Evolutionary conservation across 2,329 filamentous ascomycete species (phyloP), one percentile per base, ranked within the genome.

Genomic region (Zymoseptoria passerinii): DNA sequence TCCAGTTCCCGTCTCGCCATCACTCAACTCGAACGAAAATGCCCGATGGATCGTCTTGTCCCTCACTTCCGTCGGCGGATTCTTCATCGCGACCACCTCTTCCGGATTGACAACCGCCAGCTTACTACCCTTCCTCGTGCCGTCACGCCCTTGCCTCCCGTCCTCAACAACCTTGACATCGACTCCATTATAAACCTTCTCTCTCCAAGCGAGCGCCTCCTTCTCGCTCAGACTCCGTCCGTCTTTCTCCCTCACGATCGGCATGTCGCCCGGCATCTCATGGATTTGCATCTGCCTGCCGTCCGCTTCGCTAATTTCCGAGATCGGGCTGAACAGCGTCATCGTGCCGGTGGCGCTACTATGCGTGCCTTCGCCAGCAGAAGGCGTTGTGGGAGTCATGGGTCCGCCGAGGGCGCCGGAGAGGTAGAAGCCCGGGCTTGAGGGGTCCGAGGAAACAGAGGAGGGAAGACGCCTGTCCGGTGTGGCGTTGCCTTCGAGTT

Each of bases 191-290:
- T 77, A 77, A 52, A 73, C 67, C 58, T 69, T 68, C 65, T 79
- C 77, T 18, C 78, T 72, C 19, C 73, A 69, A 58, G 74, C 68
- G 69, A 79, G 74, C 40, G 75, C 73, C 58, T 80, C 76, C 62
- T 80, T 80, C 66, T 80, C 78, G 19, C 72, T 74, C 40, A 79
- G 66, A 59, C 76, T 71, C 18, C 73, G 74, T 28, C 77, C 76
- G 53, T 74, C 77, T 52, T 77, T 77, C 67, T 80, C 76, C 60
- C 78, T 79, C 56, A 78, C 76, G 49, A 77, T 75, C 16, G 79
- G 80, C 68, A 84, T 79, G 8, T 81, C 81, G 1, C 82, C 82
- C 0, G 79, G 78, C 68, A 79, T 82, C 50, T 78, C 81, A 56
- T 72, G 77, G 8, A 80, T 55, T 10, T 63, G 60, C 13, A 62